Base-by-base conservation (phyloP, 495 filamentous ascomycete genomes). In the Penicillium robsamsonii region DNA sequence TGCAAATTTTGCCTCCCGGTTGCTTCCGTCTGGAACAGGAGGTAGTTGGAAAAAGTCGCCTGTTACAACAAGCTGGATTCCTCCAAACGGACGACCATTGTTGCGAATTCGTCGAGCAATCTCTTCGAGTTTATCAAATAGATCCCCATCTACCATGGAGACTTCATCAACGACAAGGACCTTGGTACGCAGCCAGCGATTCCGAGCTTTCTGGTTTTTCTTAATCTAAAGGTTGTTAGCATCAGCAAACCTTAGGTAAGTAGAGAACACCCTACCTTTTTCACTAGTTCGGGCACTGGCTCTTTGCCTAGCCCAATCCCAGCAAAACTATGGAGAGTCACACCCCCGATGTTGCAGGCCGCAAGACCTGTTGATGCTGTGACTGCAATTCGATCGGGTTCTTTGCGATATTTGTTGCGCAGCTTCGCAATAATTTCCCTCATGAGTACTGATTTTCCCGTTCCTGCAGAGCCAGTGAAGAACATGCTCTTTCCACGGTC, bases 31-130 rank as follows among this genome's bases (percentile, higher is more conserved):
- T 5, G 94, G 92, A 2, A 98, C 94, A 2, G 94, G 94, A 5
- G 94, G 94, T 13, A 98, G 70, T 71, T 98, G 94, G 70, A 97
- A 98, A 71, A 97, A 98, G 67, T 98, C 94, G 3, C 94, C 94
- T 0, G 95, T 97, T 46, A 98, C 89, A 41, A 98, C 82, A 30
- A 98, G 80, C 66, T 98, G 94, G 45, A 98, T 97, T 7, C 95
- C 94, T 49, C 94, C 94, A 75, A 96, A 98, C 0, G 95, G 87
- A 7, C 89, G 80, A 10, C 91, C 94, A 67, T 96, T 97, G 62
- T 91, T 96, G 44, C 90, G 82, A 8, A 87, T 76, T 2, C 74
- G 80, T 43, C 93, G 78, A n/a, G 91, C 93, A 62, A 98, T 87
- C 49, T 87, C 82, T 55, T 96, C 91, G 11, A 98, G 81, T 72